Conservation (phyloP, 345 rosid species). For the Rhizophora mangle region DNA sequence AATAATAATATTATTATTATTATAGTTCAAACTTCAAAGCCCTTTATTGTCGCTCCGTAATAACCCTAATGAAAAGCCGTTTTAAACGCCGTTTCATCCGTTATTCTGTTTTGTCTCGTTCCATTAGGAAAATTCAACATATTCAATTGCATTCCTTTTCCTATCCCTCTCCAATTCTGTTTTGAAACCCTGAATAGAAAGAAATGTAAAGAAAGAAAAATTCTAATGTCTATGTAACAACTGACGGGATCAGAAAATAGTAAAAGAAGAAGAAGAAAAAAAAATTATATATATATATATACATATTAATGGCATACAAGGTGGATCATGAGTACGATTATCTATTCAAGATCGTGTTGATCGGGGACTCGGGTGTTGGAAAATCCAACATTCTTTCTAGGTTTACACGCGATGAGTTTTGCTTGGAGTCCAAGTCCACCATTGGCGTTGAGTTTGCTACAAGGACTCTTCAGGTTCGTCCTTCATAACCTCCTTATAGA, state of each 20-base stretch:
- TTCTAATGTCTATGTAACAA: background rate
- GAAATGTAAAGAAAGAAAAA: background rate
- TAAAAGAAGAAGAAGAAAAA: background rate
- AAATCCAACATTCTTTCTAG: slow-evolving; percentile 70
- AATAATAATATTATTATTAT: too few species aligned
- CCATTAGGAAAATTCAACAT: background rate
- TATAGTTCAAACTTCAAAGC: background rate
- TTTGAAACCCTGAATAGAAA: background rate
- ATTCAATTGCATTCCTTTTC: background rate
- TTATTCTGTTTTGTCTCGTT: slow-evolving; percentile 23
- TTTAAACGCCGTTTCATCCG: slow-evolving; percentile 33
- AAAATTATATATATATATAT: too few species aligned
- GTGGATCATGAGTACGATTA: slow-evolving; percentile 67
- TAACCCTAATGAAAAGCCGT: slow-evolving; percentile 33
- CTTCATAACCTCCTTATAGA: too few species aligned
- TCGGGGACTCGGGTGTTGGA: slow-evolving; percentile 71
- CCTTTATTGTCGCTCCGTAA: slow-evolving; percentile 22
- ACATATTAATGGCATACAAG: slow-evolving; percentile 50
- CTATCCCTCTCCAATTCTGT: background rate
- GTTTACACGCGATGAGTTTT: slow-evolving; percentile 63
- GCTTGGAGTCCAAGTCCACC: slow-evolving; percentile 64
- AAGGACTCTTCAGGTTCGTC: slow-evolving; percentile 56
- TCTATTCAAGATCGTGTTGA: slow-evolving; percentile 59
- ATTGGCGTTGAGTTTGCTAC: slow-evolving; percentile 75
- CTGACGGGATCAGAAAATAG: background rate